phyloP scores from a whole-genome alignment of 495 filamentous ascomycete species.

The Podospora sp. region DNA sequence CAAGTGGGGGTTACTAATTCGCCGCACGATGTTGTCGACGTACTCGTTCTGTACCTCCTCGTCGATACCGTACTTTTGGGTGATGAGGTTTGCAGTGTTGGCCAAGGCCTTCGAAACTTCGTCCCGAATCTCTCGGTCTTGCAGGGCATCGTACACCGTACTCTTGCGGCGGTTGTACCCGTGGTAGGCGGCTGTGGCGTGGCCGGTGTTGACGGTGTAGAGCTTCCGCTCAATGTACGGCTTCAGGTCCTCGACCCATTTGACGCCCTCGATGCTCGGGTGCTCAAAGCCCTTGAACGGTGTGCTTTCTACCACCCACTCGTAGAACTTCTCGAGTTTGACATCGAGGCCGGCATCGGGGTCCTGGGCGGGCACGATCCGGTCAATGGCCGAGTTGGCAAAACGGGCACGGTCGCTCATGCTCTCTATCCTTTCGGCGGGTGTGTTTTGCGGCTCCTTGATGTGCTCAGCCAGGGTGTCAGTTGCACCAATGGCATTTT shows the following conservation, averaged over 20 bases:
- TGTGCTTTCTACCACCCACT: conserved; percentile 90
- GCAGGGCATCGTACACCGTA: conserved; percentile 83
- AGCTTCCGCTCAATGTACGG: conserved; percentile 99
- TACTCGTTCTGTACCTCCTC: conserved; percentile 80
- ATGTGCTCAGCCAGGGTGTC: conserved; percentile 80
- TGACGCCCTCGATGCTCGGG: conserved; percentile 80
- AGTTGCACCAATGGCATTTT: conserved; percentile 94
- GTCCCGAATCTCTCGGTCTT: conserved; percentile 64
- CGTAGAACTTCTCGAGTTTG: conserved; percentile 95
- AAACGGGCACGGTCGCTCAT: conserved; percentile 72
- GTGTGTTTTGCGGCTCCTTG: conserved; percentile 68
- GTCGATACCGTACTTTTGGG: conserved; percentile 80
- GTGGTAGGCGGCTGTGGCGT: conserved; percentile 96
- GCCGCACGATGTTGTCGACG: conserved; percentile 85
- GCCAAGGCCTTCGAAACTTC: conserved; percentile 74
- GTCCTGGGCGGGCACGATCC: conserved; percentile 89
- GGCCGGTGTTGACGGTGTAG: conserved; percentile 97
- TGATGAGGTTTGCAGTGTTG: conserved; percentile 84
- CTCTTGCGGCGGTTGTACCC: conserved; percentile 80
- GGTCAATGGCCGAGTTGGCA: conserved; percentile 96
- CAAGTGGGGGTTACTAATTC: conserved; percentile 93
- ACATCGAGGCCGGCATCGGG: conserved; percentile 81
- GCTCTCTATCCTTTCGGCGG: conserved; percentile 57
- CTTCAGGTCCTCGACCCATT: conserved; percentile 86
- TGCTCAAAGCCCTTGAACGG: conserved; percentile 62